A percentile compares a stretch with the other conserved stretches of the same genome.
phyloP scores from a whole-genome alignment of 2,329 filamentous ascomycete genomes.

The Cryphonectria naterciae region DNA sequence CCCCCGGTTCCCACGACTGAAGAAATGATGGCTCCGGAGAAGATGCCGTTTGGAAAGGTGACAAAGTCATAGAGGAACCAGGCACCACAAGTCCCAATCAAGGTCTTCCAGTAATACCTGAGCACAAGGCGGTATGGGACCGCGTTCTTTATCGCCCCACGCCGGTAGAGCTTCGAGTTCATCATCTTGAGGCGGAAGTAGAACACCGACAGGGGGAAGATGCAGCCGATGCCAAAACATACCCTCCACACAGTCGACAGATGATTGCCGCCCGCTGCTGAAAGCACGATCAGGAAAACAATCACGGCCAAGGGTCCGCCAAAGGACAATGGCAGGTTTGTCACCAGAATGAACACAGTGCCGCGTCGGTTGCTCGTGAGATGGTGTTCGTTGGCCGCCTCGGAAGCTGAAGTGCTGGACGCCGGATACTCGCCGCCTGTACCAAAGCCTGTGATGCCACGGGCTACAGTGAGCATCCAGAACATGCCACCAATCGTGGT shows the following conservation, averaged over 20 bases:
- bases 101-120: constrained; percentile 52
- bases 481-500: constrained; percentile 45
- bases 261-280: constrained; percentile 48
- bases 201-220: constrained; percentile 55
- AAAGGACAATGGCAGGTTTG: constrained; percentile 53
- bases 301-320: constrained; percentile 46
- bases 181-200: constrained; percentile 58
- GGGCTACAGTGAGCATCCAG: constrained; percentile 53
- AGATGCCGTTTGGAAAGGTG: constrained; percentile 58
- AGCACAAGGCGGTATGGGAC: constrained; percentile 52
- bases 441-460: constrained; percentile 47
- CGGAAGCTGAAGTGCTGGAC: constrained; percentile 52
- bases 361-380: constrained; percentile 51
- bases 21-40: constrained; percentile 56
- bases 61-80: constrained; percentile 62
- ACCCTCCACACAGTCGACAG: constrained; percentile 51
- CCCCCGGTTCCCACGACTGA: constrained; percentile 43
- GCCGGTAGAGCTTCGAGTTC: constrained; percentile 53
- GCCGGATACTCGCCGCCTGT: constrained; percentile 53
- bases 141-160: constrained; percentile 50
- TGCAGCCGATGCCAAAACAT: constrained; percentile 52
- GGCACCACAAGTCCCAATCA: constrained; percentile 51
- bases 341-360: constrained; percentile 61
- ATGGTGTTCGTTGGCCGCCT: constrained; percentile 56
- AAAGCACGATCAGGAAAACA: constrained; percentile 56